Percentiles rank a stretch among this genome's conserved stretches.
These are phyloP conservation scores for Cordyceps cateniannulata DNA, from an alignment of 2,329 filamentous ascomycete genomes.

Conservation along the genomic window DNA sequence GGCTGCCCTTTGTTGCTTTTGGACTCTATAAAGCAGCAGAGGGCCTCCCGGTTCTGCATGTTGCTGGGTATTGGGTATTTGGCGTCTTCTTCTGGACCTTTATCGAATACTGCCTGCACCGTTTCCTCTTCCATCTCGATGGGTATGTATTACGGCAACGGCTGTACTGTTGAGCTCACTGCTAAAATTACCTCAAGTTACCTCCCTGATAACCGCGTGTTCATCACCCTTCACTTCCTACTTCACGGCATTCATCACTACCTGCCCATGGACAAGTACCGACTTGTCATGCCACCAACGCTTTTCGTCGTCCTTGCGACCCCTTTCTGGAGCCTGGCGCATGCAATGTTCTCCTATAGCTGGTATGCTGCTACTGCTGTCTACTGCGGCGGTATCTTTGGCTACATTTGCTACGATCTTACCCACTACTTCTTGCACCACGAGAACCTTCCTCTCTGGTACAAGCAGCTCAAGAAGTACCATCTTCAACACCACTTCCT, in stretches of 20 bases:
- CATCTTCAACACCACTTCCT: conserved; percentile 96
- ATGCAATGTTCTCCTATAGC: conserved; percentile 72
- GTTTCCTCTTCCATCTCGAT: conserved; percentile 92
- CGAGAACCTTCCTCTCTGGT: conserved; percentile 82
- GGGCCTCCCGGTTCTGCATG: conserved; percentile 45
- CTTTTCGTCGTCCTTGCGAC: conserved; percentile 77
- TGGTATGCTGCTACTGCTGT: conserved; percentile 76
- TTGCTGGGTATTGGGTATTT: conserved; percentile 57
- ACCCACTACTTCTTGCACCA: conserved; percentile 99
- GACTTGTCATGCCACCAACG: conserved; percentile 92
- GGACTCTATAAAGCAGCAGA: conserved; percentile 59
- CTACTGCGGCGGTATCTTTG: conserved; percentile 87
- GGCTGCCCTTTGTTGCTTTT: conserved; percentile 75
- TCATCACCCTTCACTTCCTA: conserved; percentile 80
- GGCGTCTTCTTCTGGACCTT: conserved; percentile 82
- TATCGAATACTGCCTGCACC: conserved; percentile 81
- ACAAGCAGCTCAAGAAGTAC: conserved; percentile 91
- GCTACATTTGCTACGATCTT: conserved; percentile 93
- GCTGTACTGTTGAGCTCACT: neutral
- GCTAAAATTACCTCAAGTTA: conserved; percentile 48
- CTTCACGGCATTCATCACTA: conserved; percentile 98
- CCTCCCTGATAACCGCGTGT: conserved; percentile 86
- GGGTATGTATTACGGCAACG: conserved; percentile 50
- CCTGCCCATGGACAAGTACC: conserved; percentile 96
- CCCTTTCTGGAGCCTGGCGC: conserved; percentile 90